Conservation (phyloP, 2,329 filamentous ascomycete genomes). For the Zymoseptoria tritici region DNA sequence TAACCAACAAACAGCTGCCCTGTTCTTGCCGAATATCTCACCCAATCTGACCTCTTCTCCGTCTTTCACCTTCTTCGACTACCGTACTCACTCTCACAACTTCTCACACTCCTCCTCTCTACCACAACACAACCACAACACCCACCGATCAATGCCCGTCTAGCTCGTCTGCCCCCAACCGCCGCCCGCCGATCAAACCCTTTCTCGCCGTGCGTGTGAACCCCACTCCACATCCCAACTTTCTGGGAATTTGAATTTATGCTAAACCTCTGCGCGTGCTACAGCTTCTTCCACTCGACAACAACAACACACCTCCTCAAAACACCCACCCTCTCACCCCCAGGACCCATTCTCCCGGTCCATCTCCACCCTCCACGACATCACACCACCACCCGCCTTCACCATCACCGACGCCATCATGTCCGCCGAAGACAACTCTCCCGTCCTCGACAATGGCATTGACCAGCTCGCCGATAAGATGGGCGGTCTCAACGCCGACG, state of each 20-base stretch:
- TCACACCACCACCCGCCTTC: not conserved
- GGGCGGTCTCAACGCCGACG: slow-evolving; percentile 40
- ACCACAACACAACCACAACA: not conserved
- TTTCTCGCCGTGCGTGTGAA: not conserved
- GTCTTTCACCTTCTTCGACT: not conserved
- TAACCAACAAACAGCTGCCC: no score
- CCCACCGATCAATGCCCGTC: not conserved
- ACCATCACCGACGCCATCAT: slow-evolving; percentile 12
- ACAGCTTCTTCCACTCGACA: not conserved
- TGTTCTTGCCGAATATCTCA: no score
- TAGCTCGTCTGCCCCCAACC: not conserved
- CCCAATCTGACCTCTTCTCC: no score
- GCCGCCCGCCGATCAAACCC: not conserved
- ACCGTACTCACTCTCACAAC: not conserved
- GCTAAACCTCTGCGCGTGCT: not conserved
- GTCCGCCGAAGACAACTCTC: slow-evolving; percentile 26
- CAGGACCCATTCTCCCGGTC: not conserved
- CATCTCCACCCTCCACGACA: not conserved
- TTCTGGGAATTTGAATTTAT: not conserved
- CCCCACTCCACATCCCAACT: not conserved
- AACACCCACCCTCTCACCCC: not conserved
- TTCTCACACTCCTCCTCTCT: no score
- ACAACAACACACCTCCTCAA: not conserved
- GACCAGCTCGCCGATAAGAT: slow-evolving; percentile 35
- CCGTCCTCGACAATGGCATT: slow-evolving; percentile 24